Conservation (phyloP, 164 flowering plant genomes). For the Houttuynia cordata region DNA sequence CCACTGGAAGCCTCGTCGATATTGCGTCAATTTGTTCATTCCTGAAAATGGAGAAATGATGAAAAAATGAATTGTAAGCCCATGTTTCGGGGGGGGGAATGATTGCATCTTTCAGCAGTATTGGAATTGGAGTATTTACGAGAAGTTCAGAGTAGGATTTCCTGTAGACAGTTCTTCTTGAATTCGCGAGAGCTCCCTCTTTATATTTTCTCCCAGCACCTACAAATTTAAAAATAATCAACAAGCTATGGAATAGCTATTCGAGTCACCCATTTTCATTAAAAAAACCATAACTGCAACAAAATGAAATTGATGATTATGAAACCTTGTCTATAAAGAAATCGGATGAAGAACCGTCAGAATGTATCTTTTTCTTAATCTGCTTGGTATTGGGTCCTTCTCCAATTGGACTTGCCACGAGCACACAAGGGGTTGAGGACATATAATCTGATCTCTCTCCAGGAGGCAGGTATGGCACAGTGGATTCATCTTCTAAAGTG, state of each 20-base stretch:
- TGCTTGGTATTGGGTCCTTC: conserved; percentile 58
- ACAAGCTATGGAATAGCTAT: background rate
- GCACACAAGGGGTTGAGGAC: conserved; percentile 17
- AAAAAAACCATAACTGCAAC: background rate
- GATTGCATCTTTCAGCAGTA: background rate
- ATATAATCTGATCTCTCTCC: conserved; percentile 39
- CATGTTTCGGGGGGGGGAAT: background rate
- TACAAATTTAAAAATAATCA: conserved; percentile 7
- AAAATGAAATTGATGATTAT: background rate
- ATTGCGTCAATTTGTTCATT: conserved; percentile 71
- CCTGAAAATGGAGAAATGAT: conserved; percentile 17
- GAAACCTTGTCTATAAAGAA: conserved; percentile 76
- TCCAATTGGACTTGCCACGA: conserved; percentile 36
- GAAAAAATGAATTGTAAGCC: background rate
- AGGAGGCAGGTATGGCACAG: conserved; percentile 36
- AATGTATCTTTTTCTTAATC: conserved; percentile 58
- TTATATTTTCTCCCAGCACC: conserved; percentile 76
- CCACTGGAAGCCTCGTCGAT: conserved; percentile 73
- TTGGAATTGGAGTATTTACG: conserved; percentile 34
- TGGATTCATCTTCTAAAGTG: conserved; percentile 35
- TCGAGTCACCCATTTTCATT: background rate
- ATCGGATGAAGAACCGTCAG: conserved; percentile 64
- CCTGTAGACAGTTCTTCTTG: conserved; percentile 44
- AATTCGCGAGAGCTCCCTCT: conserved; percentile 61
- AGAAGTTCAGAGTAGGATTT: conserved; percentile 41